Percentiles rank a stretch among this genome's conserved stretches.
Conservation (phyloP, 179 eudicot genomes). For the Monotropa hypopitys region DNA sequence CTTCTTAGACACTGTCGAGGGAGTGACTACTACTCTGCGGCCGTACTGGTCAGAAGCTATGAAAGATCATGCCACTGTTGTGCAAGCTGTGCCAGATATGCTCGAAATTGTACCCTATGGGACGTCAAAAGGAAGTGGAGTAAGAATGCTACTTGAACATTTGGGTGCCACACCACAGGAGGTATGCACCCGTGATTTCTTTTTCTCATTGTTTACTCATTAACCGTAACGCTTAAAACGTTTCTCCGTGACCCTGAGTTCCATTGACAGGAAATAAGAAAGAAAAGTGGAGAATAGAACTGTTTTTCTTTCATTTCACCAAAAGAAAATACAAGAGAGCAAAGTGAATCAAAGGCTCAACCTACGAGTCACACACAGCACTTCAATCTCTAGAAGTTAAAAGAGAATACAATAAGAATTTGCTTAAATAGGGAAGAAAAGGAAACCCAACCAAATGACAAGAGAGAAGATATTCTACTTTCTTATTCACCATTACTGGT, state of each 20-base stretch:
- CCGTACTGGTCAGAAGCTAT: conserved; percentile 88
- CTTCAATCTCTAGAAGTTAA: neutral
- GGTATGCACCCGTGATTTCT: conserved; percentile 25
- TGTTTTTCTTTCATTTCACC: neutral
- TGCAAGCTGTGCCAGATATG: conserved; percentile 76
- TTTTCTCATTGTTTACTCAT: neutral
- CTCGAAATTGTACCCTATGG: conserved; percentile 87
- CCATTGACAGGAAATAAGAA: neutral
- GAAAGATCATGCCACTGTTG: conserved; percentile 60
- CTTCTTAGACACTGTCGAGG: conserved; percentile 69
- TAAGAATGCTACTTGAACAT: conserved; percentile 64
- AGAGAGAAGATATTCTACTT: neutral
- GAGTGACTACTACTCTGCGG: conserved; percentile 50
- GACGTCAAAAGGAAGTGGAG: conserved; percentile 82
- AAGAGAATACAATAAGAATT: neutral
- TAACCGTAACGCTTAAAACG: neutral
- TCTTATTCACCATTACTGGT: neutral
- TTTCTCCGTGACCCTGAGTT: neutral
- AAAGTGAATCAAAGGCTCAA: neutral
- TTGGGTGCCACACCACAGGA: conserved; percentile 53
- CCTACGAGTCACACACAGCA: neutral
- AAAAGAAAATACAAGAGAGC: neutral
- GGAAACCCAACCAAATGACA: neutral
- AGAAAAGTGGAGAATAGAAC: neutral
- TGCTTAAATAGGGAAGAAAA: neutral